Evolutionary conservation across 2,329 filamentous ascomycete species (phyloP).

Genomic region (Coniella lustricola): DNA sequence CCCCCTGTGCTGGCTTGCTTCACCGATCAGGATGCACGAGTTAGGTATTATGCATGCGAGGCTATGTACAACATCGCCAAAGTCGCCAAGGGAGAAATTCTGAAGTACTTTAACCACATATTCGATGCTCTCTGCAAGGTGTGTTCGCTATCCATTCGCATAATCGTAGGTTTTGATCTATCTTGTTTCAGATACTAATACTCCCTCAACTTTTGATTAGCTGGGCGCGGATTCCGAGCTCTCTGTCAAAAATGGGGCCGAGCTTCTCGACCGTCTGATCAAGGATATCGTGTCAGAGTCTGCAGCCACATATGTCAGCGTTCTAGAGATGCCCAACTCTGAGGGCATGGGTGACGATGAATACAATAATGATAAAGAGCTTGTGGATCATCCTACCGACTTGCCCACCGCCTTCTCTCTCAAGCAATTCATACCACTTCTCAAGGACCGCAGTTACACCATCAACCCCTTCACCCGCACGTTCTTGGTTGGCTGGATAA

Average conservation of each 20-base stretch:
- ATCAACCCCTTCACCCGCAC: slow-evolving; percentile 91
- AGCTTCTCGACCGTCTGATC: slow-evolving; percentile 86
- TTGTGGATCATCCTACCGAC: slow-evolving; percentile 34
- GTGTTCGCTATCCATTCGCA: slow-evolving; percentile 21
- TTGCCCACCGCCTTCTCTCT: slow-evolving; percentile 87
- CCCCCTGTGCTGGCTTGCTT: slow-evolving; percentile 96
- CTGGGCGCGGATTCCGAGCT: slow-evolving; percentile 92
- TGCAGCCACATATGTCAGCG: slow-evolving; percentile 87
- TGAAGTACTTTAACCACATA: slow-evolving; percentile 96
- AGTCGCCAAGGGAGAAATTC: slow-evolving; percentile 93
- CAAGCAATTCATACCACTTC: slow-evolving; percentile 79
- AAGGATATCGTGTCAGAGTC: slow-evolving; percentile 97
- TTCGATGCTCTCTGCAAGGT: slow-evolving; percentile 97
- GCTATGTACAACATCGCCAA: slow-evolving; percentile 99
- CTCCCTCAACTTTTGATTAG: slow-evolving; percentile 37
- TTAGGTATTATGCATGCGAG: slow-evolving; percentile 97
- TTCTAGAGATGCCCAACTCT: slow-evolving; percentile 55
- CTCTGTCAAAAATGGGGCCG: slow-evolving; percentile 96
- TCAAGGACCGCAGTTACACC: slow-evolving; percentile 91
- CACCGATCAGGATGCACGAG: slow-evolving; percentile 92
- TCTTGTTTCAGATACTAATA: neutral
- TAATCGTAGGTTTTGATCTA: neutral
- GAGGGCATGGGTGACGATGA: slow-evolving; percentile 41
- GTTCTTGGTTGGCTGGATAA: slow-evolving; percentile 95
- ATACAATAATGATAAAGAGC: slow-evolving; percentile 39